phyloP scores from a whole-genome alignment of 805 yeast species.

The Ogataea minuta region DNA sequence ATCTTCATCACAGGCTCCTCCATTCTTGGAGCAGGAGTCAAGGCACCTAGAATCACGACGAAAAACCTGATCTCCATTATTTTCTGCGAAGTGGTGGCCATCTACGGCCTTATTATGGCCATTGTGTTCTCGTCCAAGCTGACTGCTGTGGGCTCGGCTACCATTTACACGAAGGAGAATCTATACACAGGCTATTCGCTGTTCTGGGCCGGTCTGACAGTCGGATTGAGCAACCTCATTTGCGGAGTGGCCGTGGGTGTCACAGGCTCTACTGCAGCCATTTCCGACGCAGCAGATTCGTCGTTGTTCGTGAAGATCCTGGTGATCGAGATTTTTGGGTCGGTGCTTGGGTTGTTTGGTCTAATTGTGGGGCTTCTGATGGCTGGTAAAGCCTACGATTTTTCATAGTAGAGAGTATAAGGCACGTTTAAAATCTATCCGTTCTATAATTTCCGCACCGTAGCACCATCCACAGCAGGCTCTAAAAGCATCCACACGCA shows the following conservation, averaged over 20 bases:
- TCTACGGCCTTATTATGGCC: slow-evolving; percentile 95
- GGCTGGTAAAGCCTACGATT: slow-evolving; percentile 94
- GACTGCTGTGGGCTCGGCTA: slow-evolving; percentile 59
- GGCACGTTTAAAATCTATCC: slow-evolving; percentile 1
- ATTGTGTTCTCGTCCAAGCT: slow-evolving; percentile 94
- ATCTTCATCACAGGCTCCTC: slow-evolving; percentile 94
- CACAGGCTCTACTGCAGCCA: slow-evolving; percentile 98
- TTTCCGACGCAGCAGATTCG: slow-evolving; percentile 96
- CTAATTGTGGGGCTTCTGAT: slow-evolving; percentile 94
- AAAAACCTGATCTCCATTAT: slow-evolving; percentile 94
- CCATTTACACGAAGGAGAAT: slow-evolving; percentile 74
- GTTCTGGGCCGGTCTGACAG: slow-evolving; percentile 98
- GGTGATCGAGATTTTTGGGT: slow-evolving; percentile 96
- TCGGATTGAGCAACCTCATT: slow-evolving; percentile 86
- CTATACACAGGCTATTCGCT: slow-evolving; percentile 91
- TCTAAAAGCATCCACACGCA: slow-evolving; percentile 85
- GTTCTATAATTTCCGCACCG: slow-evolving; percentile 39
- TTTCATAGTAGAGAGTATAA: slow-evolving; percentile 43
- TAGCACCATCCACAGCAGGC: slow-evolving; percentile 86
- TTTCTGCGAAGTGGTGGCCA: slow-evolving; percentile 99
- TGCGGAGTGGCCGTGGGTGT: slow-evolving; percentile 98
- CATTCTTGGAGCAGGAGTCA: slow-evolving; percentile 96
- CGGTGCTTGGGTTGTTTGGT: slow-evolving; percentile 93
- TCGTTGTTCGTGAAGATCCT: slow-evolving; percentile 91
- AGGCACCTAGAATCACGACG: slow-evolving; percentile 95